phyloP scores from a whole-genome alignment of 2,329 filamentous ascomycete species.

The Colletotrichum sp. region DNA sequence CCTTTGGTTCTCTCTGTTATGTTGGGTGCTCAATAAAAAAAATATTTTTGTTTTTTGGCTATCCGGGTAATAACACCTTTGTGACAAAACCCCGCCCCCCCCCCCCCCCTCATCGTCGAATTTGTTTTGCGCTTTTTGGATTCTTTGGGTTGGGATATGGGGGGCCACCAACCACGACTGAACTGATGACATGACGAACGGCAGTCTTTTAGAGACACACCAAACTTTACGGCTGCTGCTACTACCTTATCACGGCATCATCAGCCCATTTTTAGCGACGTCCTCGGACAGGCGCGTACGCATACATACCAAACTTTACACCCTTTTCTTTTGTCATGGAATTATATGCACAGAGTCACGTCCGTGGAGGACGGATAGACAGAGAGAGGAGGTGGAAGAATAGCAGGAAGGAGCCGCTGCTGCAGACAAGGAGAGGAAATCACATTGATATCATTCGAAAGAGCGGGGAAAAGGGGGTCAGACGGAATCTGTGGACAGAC shows the following conservation, averaged over 20 bases:
- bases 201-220: not conserved
- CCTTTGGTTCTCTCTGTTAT: no score
- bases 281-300: not conserved
- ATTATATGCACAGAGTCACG: not conserved
- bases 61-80: no score
- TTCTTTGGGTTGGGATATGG: slow-evolving; percentile 17
- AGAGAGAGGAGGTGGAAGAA: not conserved
- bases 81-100: no score
- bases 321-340: slow-evolving; percentile 19
- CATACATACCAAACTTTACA: not conserved
- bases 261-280: not conserved
- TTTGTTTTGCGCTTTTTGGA: slow-evolving; percentile 2
- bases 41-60: no score
- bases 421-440: not conserved
- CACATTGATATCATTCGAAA: not conserved
- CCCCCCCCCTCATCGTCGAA: not conserved
- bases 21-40: no score
- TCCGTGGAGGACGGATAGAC: not conserved
- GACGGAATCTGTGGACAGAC: slow-evolving; percentile 4
- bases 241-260: not conserved
- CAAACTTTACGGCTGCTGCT: not conserved
- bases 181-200: not conserved
- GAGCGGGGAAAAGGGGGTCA: not conserved
- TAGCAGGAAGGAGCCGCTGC: not conserved
- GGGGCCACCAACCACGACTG: slow-evolving; percentile 14